Evolutionary conservation across 768 basidiomycete species (phyloP), one percentile per base, ranked within the genome.

Genomic region (Bullera alba): DNA sequence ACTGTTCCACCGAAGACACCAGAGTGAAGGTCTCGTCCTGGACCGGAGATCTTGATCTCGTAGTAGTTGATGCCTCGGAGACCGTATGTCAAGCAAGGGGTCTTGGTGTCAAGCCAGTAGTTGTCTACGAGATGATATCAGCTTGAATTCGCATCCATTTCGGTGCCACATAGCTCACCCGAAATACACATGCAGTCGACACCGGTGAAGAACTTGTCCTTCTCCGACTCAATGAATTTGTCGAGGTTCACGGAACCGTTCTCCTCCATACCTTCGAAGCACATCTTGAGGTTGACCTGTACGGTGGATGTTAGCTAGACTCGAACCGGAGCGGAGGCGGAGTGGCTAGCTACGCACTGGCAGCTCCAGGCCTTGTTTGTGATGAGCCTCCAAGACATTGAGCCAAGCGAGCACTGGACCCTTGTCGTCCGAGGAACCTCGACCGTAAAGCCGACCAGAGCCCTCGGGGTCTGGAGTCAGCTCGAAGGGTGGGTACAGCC

Each of bases 221-320:
- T 80, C 76, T 95, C 91, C 42, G 77, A 76, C 53, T 77, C 73
- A 54, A 96, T 87, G 37, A 93, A 80, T 28, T 87, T 86, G 61
- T 95, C 91, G 12, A 96, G 78, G 1, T 91, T 90, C 60, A 87
- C 86, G 35, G 85, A 87, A 4, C 91, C 92, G 54, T 79, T 84
- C 76, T 97, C 93, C 71, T 97, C 93, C 92, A 95, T 97, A 42
- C 76, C 92, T 71, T 97, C 93, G 61, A 97, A 91, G 77, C 86
- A 88, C 76, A 87, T 83, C 57, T 82, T 81, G 48, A 96, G 73
- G 69, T 96, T 95, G 23, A 96, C 70, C 67, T 71, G 39, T 5
- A 35, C 15, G 10, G n/a, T n/a, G n/a, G n/a, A n/a, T 29, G 37
- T 42, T 23, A 51, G 26, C 39, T 26, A 7, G 43, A 16, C 16